Evolutionary conservation across 805 yeast genomes (phyloP).

Genomic region (Danielia oregonensis): DNA sequence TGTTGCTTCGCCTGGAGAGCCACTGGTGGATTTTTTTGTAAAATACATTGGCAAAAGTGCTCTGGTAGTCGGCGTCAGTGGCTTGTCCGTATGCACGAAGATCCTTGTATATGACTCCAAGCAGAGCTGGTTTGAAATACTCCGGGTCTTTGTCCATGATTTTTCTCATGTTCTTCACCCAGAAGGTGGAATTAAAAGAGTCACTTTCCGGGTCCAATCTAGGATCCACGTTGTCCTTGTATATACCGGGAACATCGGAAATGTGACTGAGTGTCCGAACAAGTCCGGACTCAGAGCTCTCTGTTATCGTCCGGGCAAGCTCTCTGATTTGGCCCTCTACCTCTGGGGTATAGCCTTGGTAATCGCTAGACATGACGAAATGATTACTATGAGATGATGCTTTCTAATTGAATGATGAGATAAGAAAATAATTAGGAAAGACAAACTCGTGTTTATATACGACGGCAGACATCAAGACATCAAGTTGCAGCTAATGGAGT

Average conservation of each 20-base stretch:
- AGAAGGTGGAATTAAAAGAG: slow-evolving; percentile 8
- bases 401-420: too few species aligned
- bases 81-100: slow-evolving; percentile 11
- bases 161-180: slow-evolving; percentile 12
- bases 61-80: slow-evolving; percentile 13
- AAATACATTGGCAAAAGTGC: slow-evolving; percentile 11
- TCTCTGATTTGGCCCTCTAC: background rate
- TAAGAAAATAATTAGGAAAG: too few species aligned
- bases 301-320: slow-evolving; percentile 1
- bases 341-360: background rate
- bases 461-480: too few species aligned
- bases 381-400: too few species aligned
- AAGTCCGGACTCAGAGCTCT: too few species aligned
- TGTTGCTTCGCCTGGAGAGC: too few species aligned
- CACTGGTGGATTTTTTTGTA: slow-evolving; percentile 2
- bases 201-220: slow-evolving; percentile 11
- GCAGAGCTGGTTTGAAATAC: slow-evolving; percentile 11
- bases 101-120: slow-evolving; percentile 13
- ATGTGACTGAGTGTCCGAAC: slow-evolving; percentile 50
- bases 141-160: slow-evolving; percentile 8
- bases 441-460: too few species aligned
- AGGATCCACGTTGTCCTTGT: slow-evolving; percentile 7
- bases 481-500: too few species aligned
- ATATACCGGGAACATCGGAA: slow-evolving; percentile 24
- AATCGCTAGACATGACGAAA: too few species aligned